These are phyloP conservation scores for Metschnikowia vanudenii DNA, from an alignment of 805 yeast species.

Conservation along the genomic window DNA sequence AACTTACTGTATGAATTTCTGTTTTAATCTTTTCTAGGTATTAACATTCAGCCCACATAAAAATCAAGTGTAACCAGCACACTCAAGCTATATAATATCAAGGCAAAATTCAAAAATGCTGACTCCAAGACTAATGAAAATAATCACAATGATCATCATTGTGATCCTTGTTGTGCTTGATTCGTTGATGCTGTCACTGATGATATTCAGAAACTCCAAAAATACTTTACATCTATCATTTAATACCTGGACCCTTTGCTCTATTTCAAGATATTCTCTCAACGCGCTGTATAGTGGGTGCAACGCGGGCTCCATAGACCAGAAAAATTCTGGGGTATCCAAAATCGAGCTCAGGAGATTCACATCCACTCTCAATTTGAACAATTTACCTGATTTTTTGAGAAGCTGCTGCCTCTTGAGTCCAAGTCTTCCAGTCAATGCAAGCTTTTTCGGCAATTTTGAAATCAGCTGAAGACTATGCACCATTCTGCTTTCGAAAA, in stretches of 20 bases:
- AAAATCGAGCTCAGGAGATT: conserved; percentile 85
- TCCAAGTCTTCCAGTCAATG: conserved; percentile 85
- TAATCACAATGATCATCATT: conserved; percentile 81
- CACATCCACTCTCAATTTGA: conserved; percentile 89
- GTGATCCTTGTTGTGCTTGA: conserved; percentile 89
- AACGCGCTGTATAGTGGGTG: conserved; percentile 90
- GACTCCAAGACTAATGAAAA: conserved; percentile 73
- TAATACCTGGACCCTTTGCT: conserved; percentile 88
- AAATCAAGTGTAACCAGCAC: conserved; percentile 5
- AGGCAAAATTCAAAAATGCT: conserved; percentile 66
- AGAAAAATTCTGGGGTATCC: conserved; percentile 94
- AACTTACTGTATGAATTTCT: too few relatives aligned
- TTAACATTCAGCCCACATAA: not conserved
- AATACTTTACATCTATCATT: conserved; percentile 94
- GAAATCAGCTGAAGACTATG: conserved; percentile 79
- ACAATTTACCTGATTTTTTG: conserved; percentile 85
- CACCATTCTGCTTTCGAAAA: conserved; percentile 91
- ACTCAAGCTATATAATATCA: conserved; percentile 39
- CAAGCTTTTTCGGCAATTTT: conserved; percentile 84
- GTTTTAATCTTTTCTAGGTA: too few relatives aligned
- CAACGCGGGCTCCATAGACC: conserved; percentile 92
- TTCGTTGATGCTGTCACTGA: conserved; percentile 93
- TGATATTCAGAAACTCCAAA: conserved; percentile 86
- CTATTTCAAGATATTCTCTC: conserved; percentile 90
- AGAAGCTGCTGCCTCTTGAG: conserved; percentile 79